Evolutionary conservation across 192 early-diverging fungal species (phyloP).

Genomic region (Mortierella alpina): DNA sequence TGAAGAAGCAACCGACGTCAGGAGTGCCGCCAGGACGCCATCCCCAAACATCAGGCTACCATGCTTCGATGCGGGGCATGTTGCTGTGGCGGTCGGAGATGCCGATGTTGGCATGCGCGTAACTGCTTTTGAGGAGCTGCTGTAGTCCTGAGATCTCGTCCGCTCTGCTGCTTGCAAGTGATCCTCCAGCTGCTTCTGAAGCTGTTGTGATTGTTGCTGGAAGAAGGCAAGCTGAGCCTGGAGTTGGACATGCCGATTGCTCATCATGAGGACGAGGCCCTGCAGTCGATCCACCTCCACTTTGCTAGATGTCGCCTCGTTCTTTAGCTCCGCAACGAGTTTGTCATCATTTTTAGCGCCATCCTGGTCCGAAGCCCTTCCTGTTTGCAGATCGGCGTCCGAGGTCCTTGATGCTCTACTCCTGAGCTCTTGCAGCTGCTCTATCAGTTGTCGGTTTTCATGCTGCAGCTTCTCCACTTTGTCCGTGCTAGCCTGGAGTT

Average conservation of each 20-base stretch:
- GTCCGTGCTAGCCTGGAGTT: conserved; percentile 16
- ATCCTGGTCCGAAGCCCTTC: conserved; percentile 11
- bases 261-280: conserved; percentile 40
- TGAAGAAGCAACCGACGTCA: conserved; percentile 33
- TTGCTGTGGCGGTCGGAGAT: background rate
- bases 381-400: conserved; percentile 10
- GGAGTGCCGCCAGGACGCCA: conserved; percentile 15
- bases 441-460: conserved; percentile 42
- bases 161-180: background rate
- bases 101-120: background rate
- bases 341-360: background rate
- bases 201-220: conserved; percentile 37
- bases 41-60: conserved; percentile 24
- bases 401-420: conserved; percentile 5
- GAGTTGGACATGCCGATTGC: conserved; percentile 36
- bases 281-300: conserved; percentile 34
- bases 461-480: conserved; percentile 39
- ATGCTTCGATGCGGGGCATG: conserved; percentile 15
- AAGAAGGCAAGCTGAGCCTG: conserved; percentile 41
- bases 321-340: conserved; percentile 8
- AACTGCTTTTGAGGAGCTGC: background rate
- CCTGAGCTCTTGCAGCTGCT: conserved; percentile 19
- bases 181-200: conserved; percentile 18
- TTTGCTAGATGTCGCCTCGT: conserved; percentile 1
- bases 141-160: background rate